phyloP scores from a whole-genome alignment of 2,329 filamentous ascomycete genomes.

The Paecilomyces variotii region DNA sequence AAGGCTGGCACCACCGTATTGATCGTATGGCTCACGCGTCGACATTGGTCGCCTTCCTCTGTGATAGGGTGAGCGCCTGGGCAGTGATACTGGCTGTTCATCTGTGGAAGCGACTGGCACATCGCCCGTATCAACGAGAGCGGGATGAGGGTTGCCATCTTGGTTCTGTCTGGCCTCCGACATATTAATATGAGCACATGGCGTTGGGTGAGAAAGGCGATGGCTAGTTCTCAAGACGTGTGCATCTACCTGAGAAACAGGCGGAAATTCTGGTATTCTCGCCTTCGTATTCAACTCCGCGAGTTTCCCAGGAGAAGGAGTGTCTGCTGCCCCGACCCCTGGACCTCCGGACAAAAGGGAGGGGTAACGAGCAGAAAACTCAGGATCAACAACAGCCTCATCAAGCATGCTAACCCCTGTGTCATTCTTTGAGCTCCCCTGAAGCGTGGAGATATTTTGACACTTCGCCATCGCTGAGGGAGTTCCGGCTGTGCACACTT shows the following conservation, averaged over 20 bases:
- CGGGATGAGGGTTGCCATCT: not conserved
- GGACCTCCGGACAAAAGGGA: slow-evolving; percentile 20
- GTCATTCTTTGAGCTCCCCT: not conserved
- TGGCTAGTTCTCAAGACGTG: slow-evolving; percentile 20
- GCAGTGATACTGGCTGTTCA: not conserved
- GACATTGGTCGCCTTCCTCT: not conserved
- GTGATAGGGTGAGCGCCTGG: not conserved
- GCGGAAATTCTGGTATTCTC: slow-evolving; percentile 25
- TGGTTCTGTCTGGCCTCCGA: not conserved
- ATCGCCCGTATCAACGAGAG: not conserved
- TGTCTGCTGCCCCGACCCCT: slow-evolving; percentile 1
- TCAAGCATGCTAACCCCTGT: slow-evolving; percentile 18
- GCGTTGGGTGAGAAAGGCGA: slow-evolving; percentile 1
- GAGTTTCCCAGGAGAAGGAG: slow-evolving; percentile 7
- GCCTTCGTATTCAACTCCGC: slow-evolving; percentile 13
- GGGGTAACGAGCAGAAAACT: slow-evolving; percentile 26
- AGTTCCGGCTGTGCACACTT: not conserved
- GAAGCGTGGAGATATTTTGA: not conserved
- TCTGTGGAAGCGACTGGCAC: not conserved
- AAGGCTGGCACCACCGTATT: not conserved
- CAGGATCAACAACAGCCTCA: slow-evolving; percentile 20
- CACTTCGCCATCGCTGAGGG: not conserved
- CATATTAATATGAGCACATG: not conserved
- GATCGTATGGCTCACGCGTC: not conserved
- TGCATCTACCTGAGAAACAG: slow-evolving; percentile 31